Percentiles rank a stretch among this genome's conserved stretches.
These are phyloP conservation scores for Vairimorpha ceranae DNA, from an alignment of 371 early-diverging fungal species.

Conservation along the genomic window DNA sequence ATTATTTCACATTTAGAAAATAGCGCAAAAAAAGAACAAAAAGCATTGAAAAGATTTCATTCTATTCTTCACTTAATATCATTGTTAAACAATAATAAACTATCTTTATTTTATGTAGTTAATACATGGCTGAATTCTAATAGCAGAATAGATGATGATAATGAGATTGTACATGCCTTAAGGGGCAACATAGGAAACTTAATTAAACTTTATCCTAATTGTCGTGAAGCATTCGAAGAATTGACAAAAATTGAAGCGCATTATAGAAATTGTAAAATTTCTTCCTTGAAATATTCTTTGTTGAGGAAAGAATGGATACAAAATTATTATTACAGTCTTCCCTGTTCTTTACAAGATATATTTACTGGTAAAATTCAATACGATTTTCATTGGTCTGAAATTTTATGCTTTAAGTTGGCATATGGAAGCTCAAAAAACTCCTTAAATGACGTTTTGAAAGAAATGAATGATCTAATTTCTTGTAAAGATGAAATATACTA, in stretches of 20 bases:
- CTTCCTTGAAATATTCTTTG: background rate
- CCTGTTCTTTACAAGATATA: background rate
- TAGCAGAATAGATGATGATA: conserved; percentile 2
- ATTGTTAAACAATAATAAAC: background rate
- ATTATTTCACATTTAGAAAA: background rate
- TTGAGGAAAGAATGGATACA: background rate
- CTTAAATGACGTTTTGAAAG: background rate
- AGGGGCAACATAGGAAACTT: conserved; percentile 39
- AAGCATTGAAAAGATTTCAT: background rate
- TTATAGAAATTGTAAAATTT: background rate
- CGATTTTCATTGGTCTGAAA: conserved; percentile 17
- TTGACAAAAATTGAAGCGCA: background rate
- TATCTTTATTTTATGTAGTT: conserved; percentile 7
- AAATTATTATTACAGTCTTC: background rate
- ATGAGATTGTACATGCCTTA: conserved; percentile 15
- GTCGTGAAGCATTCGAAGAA: conserved; percentile 26
- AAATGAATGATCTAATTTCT: background rate
- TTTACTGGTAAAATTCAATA: background rate
- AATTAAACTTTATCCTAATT: background rate
- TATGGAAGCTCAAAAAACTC: background rate
- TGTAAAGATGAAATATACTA: background rate
- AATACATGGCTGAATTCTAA: conserved; percentile 44
- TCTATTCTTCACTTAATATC: background rate
- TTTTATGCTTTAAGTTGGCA: conserved; percentile 19
- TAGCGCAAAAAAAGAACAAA: background rate